Evolutionary conservation across 345 rosid species (phyloP), one percentile per base, ranked within the genome.

Genomic region (Salix suchowensis): DNA sequence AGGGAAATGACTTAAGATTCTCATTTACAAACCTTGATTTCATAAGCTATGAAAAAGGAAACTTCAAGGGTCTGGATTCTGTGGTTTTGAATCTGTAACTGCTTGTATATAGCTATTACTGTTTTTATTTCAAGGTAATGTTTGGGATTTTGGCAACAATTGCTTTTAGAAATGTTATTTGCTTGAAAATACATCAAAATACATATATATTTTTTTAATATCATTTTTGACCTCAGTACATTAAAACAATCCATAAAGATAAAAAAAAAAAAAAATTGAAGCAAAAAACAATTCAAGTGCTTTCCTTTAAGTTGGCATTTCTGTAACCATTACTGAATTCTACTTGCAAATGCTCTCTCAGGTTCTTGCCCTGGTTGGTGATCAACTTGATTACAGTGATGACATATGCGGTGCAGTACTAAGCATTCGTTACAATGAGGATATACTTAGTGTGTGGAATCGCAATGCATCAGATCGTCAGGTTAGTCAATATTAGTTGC

Each of bases 351-450:
- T 76, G 67, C 42, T 46, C 65, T 60, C 83, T 73, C 88, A 93
- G 99, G 96, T 95, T 73, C 97, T 91, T 82, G 99, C 97, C 23
- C 82, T 93, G 81, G 90, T 91, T 36, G 99, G 98, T 37, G 92
- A 91, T 83, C 98, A 91, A 75, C 96, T 96, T 78, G 97, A 93
- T 5, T 92, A 87, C 44, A 87, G 94, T 34, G 89, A 91, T 71
- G 87, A 89, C 88, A 90, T 89, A 76, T 95, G 98, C 76, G 98
- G 98, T 78, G 98, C 93, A 39, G 98, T 95, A 21, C 82, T 93
- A 77, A 95, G 98, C 87, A 86, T 93, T 79, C 96, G 98, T 50
- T 93, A 90, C 84, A 93, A 88, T 50, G 98, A 95, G 86, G 98
- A 93, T 79, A 95, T 95, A 85, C 76, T 91, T 80, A 91, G 96